Evolutionary conservation across 768 basidiomycete genomes (phyloP), one percentile per base, ranked within the genome.

Genomic region (Rhodotorula diobovata): DNA sequence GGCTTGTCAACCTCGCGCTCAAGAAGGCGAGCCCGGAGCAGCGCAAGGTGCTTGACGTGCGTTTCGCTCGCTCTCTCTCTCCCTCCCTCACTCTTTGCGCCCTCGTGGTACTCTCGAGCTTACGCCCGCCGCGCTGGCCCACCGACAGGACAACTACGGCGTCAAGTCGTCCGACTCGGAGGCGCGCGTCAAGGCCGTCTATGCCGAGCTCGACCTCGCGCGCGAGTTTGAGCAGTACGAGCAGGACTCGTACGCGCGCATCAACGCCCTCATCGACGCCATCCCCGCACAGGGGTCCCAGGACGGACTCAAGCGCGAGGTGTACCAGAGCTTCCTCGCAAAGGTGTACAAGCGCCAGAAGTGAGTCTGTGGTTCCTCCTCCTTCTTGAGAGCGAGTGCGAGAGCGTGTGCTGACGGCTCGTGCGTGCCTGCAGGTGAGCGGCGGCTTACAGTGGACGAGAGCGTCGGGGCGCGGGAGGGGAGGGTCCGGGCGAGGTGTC

Each of bases 1-100:
- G 95, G 96, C 88, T 89, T 76, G 85, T 98, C 80, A 97, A 96
- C 82, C 87, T 87, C 32, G 96, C 93, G 39, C 84, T 98, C 68
- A 71, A 79, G 63, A 70, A 78, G 63, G 83, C 81, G 39, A 80
- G 79, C 9, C 77, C 81, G 3, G 81, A 82, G 53, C 84, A 84
- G 76, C 79, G 83, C 21, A 80, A 81, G 61, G 77, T 82, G 39
- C 81, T 84, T 34, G 84, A 84, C 69, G 82, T 82, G 74, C 71
- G 81, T 76, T 14, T 2, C 18, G 4, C 45, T 46, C 45, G 5
- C 41, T 16, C 16, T 41, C 16, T 21, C 46, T 48, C 48, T 28
- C 48, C 25, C 23, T 25, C 48, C 21, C 46, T 21, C 23, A 21
- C 41, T 23, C 45, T 16, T 4, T 5, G 45, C 46, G 46, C 9